These are phyloP conservation scores for Paratinospora sagittata DNA, from an alignment of 164 flowering plant species.

Conservation along the genomic window DNA sequence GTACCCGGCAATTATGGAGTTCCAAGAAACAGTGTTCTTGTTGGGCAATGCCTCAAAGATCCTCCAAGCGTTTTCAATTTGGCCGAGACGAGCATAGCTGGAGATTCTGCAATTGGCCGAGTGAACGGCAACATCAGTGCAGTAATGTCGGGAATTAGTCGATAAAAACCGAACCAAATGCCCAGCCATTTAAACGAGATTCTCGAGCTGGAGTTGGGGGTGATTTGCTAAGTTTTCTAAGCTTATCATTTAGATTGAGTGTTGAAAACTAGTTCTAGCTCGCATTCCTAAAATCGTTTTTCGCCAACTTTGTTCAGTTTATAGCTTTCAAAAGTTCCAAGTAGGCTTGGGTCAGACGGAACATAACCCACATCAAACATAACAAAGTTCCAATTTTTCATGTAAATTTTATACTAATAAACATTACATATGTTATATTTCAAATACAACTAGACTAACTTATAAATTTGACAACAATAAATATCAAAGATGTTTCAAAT, in stretches of 20 bases:
- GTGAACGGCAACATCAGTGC: conserved; percentile 13
- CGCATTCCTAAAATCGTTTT: too few species aligned
- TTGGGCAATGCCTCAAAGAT: conserved; percentile 48
- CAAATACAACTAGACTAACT: too few species aligned
- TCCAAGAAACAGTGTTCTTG: conserved; percentile 49
- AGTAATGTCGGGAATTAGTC: conserved; percentile 22
- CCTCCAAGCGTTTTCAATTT: conserved; percentile 44
- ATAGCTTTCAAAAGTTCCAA: not conserved
- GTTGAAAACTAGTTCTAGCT: too few species aligned
- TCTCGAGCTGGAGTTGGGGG: not conserved
- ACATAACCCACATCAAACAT: too few species aligned
- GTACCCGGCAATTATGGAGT: conserved; percentile 52
- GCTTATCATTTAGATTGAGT: too few species aligned
- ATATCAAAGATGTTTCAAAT: too few species aligned
- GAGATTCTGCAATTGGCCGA: conserved; percentile 34
- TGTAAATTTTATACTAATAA: too few species aligned
- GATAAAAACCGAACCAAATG: conserved; percentile 14
- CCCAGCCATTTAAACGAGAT: not conserved
- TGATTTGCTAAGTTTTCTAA: not conserved
- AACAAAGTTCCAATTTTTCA: too few species aligned
- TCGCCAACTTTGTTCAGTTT: too few species aligned
- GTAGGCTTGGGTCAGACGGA: not conserved
- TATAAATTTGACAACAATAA: too few species aligned
- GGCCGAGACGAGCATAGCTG: conserved; percentile 41
- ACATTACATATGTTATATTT: too few species aligned